Evolutionary conservation across 2,329 filamentous ascomycete species (phyloP), one percentile per base, ranked within the genome.

Genomic region (Ceratocystis cubensis): DNA sequence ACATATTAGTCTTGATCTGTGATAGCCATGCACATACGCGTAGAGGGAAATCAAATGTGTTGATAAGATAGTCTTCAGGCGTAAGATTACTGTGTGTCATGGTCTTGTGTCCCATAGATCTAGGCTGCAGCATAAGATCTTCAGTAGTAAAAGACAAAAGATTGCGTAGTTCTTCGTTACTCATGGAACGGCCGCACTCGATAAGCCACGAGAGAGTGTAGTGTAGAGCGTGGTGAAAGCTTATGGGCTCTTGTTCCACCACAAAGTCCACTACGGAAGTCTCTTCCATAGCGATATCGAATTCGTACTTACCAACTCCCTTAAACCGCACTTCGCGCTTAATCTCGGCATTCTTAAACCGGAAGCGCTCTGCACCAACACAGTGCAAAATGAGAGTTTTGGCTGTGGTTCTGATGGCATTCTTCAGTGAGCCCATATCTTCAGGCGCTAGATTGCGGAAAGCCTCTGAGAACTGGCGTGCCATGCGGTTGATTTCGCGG

Each of bases 1-100:
- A 99, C 86, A 97, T 96, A 64, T 91, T 90, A 20, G 93, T 91
- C 75, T 96, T 96, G 85, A 99, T 97, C 77, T 99, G 95, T 5
- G 94, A 89, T 41, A 99, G 80, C 94, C 94, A 99, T 22, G 91
- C 91, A 74, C 91, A 96, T 0, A 97, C 92, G 64, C 95, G 84
- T 3, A 99, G 80, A 0, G 95, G 93, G 72, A 90, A 96, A 74
- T 99, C 94, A 72, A 99, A 96, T 64, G 91, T 84, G 1, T 89
- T 87, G 74, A 96, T 86, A 25, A 96, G 79, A 72, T 92, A 87
- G 73, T 96, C 91, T 71, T 96, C 89, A 0, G 87, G 78, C 15
- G 53, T 61, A 69, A 83, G 82, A 17, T 84, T 80, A 25, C 81
- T 80, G 65, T 80, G 80, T 0, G 82, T 80, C 72, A 84, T 76